A percentile compares a stretch with the other conserved stretches of the same genome.
Conservation (phyloP, 768 basidiomycete genomes). For the Lanmaoa rubissima region DNA sequence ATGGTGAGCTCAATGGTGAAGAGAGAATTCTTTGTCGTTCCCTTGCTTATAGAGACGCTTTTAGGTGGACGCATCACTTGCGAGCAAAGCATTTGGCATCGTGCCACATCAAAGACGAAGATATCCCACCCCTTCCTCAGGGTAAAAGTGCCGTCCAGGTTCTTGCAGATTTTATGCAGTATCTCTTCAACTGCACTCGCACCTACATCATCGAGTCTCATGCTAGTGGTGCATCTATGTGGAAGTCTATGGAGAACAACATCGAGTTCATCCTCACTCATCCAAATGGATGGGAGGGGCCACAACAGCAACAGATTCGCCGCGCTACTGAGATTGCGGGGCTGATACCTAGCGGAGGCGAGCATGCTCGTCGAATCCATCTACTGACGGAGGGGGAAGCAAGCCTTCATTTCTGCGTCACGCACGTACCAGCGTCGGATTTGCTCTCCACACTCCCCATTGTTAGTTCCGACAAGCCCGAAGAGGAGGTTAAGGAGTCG, state of each 20-base stretch:
- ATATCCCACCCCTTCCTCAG: constrained; percentile 25
- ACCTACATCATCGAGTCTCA: too few relatives aligned
- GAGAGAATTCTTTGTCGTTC: not conserved
- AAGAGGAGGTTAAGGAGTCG: constrained; percentile 9
- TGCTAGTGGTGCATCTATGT: too few relatives aligned
- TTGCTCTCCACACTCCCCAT: constrained; percentile 9
- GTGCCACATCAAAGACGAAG: constrained; percentile 21
- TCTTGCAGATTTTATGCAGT: too few relatives aligned
- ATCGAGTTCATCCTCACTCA: too few relatives aligned
- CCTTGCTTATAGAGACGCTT: not conserved
- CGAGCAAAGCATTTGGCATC: constrained; percentile 27
- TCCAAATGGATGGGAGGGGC: too few relatives aligned
- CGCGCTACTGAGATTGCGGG: too few relatives aligned
- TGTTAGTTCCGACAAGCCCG: not conserved
- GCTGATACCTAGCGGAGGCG: constrained; percentile 12
- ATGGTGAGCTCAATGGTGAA: constrained; percentile 33
- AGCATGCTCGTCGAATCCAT: constrained; percentile 19
- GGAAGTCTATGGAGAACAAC: too few relatives aligned
- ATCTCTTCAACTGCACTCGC: too few relatives aligned
- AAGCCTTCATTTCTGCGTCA: constrained; percentile 38
- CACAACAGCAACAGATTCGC: too few relatives aligned
- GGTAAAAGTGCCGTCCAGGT: constrained; percentile 20
- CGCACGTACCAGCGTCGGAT: constrained; percentile 39
- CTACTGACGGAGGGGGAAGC: constrained; percentile 29
- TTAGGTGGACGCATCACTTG: constrained; percentile 38